Evolutionary conservation across 140 eudicot species (phyloP), one percentile per base, ranked within the genome.

Genomic region (Bidens hawaiensis): DNA sequence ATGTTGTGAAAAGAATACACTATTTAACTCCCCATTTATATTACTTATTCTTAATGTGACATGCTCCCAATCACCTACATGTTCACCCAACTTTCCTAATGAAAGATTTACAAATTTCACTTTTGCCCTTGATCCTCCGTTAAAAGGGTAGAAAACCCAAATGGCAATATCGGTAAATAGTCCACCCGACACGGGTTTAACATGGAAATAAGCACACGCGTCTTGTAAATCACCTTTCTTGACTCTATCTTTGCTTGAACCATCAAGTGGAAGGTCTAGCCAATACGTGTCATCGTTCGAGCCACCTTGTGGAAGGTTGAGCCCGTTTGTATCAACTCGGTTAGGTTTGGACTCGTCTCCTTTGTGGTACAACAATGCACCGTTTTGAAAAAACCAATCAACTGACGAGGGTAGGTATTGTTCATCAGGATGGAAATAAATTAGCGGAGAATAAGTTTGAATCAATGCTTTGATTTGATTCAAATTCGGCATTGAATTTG

Each of bases 31-130:
- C 41, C 61, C 61, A 27, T 54, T 54, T 15, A 50, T 50, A 17
- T 50, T 50, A 50, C 57, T 50, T 22, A 50, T 23, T 60, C 76
- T 53, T 52, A 55, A 43, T 6, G 71, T 56, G 27, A 72, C 48
- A 63, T 72, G 77, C 25, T 72, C 77, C 77, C 72, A 64, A 25
- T 72, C 77, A 55, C 77, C 65, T 13, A 72, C 77, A 64, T 72
- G 77, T 64, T 72, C 66, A 21, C 71, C 77, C 9, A 72, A 7
- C 30, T 54, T 54, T 6, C 56, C 38, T 6, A 72, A 31, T 8
- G 42, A 51, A 11, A 72, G 24, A 5, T 36, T 64, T 12, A 72
- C 0, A 43, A 56, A 14, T 23, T 64, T 62, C 9, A 64, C 6
- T 64, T 72, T 65, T 40, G 70, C 70, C 43, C 49, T 41, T 30